A percentile compares a stretch with the other conserved stretches of the same genome.
Evolutionary conservation across 169 alveolate genomes (phyloP).

Genomic region (Eimeria tenella): DNA sequence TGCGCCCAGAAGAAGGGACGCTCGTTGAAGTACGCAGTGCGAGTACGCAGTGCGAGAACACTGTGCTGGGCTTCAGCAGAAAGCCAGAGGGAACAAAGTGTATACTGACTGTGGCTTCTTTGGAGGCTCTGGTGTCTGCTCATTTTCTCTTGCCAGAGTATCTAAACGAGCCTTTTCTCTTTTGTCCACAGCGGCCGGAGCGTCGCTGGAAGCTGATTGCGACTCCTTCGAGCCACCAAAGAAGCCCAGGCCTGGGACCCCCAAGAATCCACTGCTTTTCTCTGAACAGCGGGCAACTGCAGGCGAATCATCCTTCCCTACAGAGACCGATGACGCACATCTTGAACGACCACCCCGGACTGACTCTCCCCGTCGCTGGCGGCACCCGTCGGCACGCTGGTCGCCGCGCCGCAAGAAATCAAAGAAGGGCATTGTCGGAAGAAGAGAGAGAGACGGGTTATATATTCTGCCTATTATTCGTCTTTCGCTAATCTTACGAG

Average conservation of each 20-base stretch:
- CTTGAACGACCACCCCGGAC: conserved; percentile 16
- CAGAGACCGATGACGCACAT: conserved; percentile 17
- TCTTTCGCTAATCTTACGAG: background rate
- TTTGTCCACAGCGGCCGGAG: background rate
- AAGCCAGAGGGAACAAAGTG: background rate
- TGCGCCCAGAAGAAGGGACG: background rate
- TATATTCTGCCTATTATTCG: background rate
- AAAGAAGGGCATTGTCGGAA: conserved; percentile 69
- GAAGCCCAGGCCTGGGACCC: conserved; percentile 27
- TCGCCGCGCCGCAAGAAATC: conserved; percentile 37
- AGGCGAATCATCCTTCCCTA: background rate
- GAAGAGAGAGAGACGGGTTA: conserved; percentile 24
- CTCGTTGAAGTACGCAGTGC: too few species aligned
- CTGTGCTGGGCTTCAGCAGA: too few species aligned
- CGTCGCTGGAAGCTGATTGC: conserved; percentile 13
- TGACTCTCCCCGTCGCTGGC: conserved; percentile 48
- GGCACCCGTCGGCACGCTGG: conserved; percentile 9
- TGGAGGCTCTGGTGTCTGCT: conserved; percentile 41
- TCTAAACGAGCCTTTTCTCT: background rate
- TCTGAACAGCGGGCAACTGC: conserved; percentile 52
- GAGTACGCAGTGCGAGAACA: too few species aligned
- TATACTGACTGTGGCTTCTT: conserved; percentile 47
- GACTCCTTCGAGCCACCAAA: conserved; percentile 40
- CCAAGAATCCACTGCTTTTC: conserved; percentile 15
- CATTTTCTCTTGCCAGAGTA: conserved; percentile 54